These are phyloP conservation scores for Eucalyptus grandis DNA, from an alignment of 345 rosid species.

Conservation along the genomic window DNA sequence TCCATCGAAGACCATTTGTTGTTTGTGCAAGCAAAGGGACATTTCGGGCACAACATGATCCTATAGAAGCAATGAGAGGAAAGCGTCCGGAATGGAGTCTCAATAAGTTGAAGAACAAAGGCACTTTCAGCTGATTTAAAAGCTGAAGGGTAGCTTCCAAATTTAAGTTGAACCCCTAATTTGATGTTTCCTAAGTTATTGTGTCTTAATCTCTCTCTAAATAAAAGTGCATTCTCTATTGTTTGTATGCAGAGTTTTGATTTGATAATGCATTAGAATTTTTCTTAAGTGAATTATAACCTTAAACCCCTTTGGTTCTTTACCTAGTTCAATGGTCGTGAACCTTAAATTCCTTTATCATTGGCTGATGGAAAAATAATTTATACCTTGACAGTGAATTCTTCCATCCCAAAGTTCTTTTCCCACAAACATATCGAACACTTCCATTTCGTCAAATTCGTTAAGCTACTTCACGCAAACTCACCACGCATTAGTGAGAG, in stretches of 20 bases:
- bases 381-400: fast-evolving
- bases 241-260: not conserved
- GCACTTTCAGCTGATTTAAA: not conserved
- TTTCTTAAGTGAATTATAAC: not conserved
- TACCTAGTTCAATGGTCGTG: fast-evolving
- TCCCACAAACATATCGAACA: not conserved
- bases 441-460: not conserved
- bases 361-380: not conserved
- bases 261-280: not conserved
- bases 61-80: not conserved
- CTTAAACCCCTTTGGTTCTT: not conserved
- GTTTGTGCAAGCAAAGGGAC: not conserved
- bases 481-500: not conserved
- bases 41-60: not conserved
- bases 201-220: not conserved
- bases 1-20: not conserved
- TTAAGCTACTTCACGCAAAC: not conserved
- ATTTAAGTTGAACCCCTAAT: not conserved
- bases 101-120: not conserved
- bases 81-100: not conserved
- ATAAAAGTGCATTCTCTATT: not conserved
- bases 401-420: not conserved
- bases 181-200: not conserved
- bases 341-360: not conserved
- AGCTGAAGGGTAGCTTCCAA: not conserved